Conservation (phyloP, 768 basidiomycete species). For the Lentinus brumalis region DNA sequence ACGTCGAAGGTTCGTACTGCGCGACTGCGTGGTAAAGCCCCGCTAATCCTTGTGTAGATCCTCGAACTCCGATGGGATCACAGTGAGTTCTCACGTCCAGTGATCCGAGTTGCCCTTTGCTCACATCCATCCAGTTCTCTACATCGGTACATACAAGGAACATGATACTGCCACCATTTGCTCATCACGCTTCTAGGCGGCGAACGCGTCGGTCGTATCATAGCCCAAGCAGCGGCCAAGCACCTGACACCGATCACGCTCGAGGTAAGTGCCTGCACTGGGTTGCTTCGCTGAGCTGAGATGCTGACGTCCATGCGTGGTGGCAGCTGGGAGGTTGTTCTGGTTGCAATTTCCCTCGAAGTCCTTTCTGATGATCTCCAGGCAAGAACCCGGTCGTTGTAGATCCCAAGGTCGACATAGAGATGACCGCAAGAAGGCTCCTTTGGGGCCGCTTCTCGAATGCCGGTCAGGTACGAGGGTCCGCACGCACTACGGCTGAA, state of each 20-base stretch:
- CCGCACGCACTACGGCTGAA: background rate
- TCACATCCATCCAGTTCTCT: constrained; percentile 10
- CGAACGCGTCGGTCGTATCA: constrained; percentile 62
- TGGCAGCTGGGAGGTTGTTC: constrained; percentile 50
- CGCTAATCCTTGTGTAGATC: constrained; percentile 44
- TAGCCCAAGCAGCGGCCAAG: constrained; percentile 75
- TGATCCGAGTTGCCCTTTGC: background rate
- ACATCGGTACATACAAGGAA: constrained; percentile 5
- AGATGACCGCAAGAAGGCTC: constrained; percentile 64
- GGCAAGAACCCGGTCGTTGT: constrained; percentile 66
- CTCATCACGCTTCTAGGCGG: constrained; percentile 1
- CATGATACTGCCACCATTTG: too few relatives aligned
- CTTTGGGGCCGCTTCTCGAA: constrained; percentile 82
- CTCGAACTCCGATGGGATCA: constrained; percentile 72
- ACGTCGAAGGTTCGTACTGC: constrained; percentile 49
- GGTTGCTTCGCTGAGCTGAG: constrained; percentile 36
- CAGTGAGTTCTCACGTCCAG: constrained; percentile 40
- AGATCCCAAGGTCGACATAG: constrained; percentile 65
- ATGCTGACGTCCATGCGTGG: constrained; percentile 29
- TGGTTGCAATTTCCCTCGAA: too few relatives aligned
- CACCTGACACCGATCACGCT: constrained; percentile 72
- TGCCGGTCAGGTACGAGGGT: constrained; percentile 50
- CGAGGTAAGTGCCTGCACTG: constrained; percentile 47
- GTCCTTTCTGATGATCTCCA: constrained; percentile 4
- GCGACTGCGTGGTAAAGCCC: background rate